phyloP scores from a whole-genome alignment of 2,329 filamentous ascomycete genomes.

The Lecanoromycetidae sp. region DNA sequence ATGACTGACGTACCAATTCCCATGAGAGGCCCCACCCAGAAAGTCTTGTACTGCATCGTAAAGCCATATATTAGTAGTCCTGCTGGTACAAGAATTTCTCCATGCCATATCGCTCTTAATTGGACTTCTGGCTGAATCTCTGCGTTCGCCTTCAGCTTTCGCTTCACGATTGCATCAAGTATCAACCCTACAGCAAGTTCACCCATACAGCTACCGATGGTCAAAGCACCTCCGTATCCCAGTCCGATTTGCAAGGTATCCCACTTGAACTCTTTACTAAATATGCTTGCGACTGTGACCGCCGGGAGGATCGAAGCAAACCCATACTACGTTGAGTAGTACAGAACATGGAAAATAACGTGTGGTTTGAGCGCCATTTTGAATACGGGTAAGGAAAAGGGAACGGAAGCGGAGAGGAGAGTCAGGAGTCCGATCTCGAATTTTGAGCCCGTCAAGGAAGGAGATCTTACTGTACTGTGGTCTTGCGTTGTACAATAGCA shows the following conservation, averaged over 20 bases:
- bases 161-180: neutral
- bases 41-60: slow-evolving; percentile 22
- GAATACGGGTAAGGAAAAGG: neutral
- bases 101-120: neutral
- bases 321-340: neutral
- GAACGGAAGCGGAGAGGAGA: slow-evolving; percentile 22
- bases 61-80: slow-evolving; percentile 26
- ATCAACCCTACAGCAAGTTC: neutral
- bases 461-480: neutral
- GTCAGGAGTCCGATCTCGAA: slow-evolving; percentile 23
- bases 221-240: neutral
- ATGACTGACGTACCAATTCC: slow-evolving; percentile 15
- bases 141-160: neutral
- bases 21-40: slow-evolving; percentile 22
- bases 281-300: neutral
- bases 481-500: neutral
- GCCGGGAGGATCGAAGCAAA: neutral
- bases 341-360: neutral
- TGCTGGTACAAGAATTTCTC: slow-evolving; percentile 16
- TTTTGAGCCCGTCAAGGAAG: slow-evolving; percentile 1
- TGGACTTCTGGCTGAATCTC: slow-evolving; percentile 4
- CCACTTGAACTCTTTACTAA: neutral
- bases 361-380: neutral
- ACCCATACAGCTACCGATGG: neutral
- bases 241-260: neutral